A percentile compares a stretch with the other conserved stretches of the same genome.
phyloP scores from a whole-genome alignment of 1,284 basidiomycete species.

The Xanthoconium separans region DNA sequence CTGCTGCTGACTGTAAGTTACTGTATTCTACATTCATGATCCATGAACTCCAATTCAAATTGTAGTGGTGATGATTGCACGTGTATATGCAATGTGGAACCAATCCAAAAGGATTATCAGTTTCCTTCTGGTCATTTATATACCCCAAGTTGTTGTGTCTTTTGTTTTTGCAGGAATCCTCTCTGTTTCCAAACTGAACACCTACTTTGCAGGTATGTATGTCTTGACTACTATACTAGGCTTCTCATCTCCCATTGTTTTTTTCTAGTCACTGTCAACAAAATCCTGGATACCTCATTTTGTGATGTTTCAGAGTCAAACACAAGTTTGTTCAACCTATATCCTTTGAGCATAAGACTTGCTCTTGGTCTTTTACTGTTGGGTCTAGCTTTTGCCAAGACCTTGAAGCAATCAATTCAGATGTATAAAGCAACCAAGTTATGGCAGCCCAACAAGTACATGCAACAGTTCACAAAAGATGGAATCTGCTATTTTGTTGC shows the following conservation, averaged over 20 bases:
- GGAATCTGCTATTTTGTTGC: neutral
- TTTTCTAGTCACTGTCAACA: neutral
- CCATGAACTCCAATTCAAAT: neutral
- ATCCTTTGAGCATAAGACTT: neutral
- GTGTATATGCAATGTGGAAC: slow-evolving; percentile 5
- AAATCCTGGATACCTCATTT: neutral
- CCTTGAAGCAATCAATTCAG: neutral
- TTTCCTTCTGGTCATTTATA: neutral
- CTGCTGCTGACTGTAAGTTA: slow-evolving; percentile 1
- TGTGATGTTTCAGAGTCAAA: neutral
- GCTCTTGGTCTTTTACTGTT: neutral
- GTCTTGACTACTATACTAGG: too few species aligned
- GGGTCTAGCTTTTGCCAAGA: neutral
- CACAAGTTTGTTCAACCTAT: neutral
- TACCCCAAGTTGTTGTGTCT: neutral
- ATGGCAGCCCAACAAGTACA: neutral
- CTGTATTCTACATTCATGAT: neutral
- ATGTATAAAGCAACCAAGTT: neutral
- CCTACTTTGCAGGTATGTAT: neutral
- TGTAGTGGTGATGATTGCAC: slow-evolving; percentile 2
- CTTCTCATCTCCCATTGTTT: too few species aligned
- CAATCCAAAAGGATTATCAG: neutral
- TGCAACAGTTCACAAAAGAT: neutral
- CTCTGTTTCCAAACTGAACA: neutral
- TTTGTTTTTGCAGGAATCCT: neutral